These are phyloP conservation scores for Komagataea norvegica DNA, from an alignment of 1,139 yeast genomes.

Conservation along the genomic window DNA sequence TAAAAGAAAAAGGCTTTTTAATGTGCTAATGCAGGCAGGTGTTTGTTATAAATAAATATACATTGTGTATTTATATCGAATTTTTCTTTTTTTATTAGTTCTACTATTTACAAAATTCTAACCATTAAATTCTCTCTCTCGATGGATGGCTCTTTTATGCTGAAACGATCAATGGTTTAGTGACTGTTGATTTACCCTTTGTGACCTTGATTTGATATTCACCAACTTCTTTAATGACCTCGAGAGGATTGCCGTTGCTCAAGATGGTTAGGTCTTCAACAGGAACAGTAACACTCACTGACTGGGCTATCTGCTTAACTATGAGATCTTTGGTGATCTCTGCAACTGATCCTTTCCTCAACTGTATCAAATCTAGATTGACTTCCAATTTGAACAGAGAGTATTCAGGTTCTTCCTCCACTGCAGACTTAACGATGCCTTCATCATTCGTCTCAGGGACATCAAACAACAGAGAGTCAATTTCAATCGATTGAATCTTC, in stretches of 20 bases:
- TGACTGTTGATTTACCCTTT: slow-evolving; percentile 12
- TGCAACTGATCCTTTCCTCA: slow-evolving; percentile 5
- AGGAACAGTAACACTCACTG: slow-evolving; percentile 16
- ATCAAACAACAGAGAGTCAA: slow-evolving; percentile 21
- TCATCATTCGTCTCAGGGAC: slow-evolving; percentile 11
- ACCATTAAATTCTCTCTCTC: background rate
- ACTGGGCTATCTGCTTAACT: slow-evolving; percentile 9
- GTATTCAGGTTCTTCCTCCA: slow-evolving; percentile 5
- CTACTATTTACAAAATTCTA: slow-evolving; percentile 4
- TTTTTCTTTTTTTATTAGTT: background rate
- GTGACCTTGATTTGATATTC: slow-evolving; percentile 8
- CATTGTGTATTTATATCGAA: slow-evolving; percentile 4
- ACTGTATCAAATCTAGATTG: slow-evolving; percentile 7
- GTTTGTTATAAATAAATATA: background rate
- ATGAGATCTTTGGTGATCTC: slow-evolving; percentile 12
- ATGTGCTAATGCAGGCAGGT: slow-evolving; percentile 5
- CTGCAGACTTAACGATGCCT: too few species aligned
- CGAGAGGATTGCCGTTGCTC: slow-evolving; percentile 4
- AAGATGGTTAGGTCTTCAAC: slow-evolving; percentile 13
- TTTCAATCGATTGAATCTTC: slow-evolving; percentile 15
- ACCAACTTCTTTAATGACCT: slow-evolving; percentile 15
- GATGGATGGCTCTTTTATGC: too few species aligned
- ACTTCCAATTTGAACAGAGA: slow-evolving; percentile 22
- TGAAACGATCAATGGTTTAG: slow-evolving; percentile 16
- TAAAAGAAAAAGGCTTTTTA: background rate